A percentile compares a stretch with the other conserved stretches of the same genome.
Conservation (phyloP, 2,329 filamentous ascomycete genomes). For the Fusarium tupiense region DNA sequence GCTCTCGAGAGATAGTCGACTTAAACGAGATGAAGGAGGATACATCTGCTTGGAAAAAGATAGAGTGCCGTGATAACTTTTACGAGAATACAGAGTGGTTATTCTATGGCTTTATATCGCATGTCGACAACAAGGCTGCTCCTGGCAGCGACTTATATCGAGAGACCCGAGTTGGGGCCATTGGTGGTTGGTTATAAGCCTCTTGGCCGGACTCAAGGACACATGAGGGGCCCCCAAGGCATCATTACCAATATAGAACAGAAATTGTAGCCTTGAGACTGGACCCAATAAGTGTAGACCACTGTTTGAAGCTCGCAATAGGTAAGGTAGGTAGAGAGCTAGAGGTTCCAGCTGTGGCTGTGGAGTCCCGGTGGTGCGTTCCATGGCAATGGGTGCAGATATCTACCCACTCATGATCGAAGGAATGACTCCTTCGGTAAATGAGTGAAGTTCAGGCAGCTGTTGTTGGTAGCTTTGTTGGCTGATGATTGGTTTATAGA, state of each 20-base stretch:
- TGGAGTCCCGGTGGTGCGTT: conserved; percentile 18
- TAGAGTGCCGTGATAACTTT: background rate
- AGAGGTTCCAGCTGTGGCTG: conserved; percentile 29
- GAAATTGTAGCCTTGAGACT: background rate
- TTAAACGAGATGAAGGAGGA: conserved; percentile 39
- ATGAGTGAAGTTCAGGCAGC: conserved; percentile 11
- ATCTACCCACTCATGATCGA: conserved; percentile 2
- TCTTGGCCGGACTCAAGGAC: conserved; percentile 23
- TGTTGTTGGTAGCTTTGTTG: background rate
- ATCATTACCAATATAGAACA: conserved; percentile 9
- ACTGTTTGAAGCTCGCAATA: background rate
- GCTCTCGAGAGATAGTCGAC: conserved; percentile 45
- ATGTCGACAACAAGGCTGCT: conserved; percentile 3
- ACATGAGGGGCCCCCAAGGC: conserved; percentile 31
- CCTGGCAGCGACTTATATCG: conserved; percentile 1
- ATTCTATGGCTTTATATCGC: conserved; percentile 34
- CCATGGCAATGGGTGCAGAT: background rate
- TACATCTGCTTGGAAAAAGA: conserved; percentile 37
- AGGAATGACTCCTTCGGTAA: conserved; percentile 18
- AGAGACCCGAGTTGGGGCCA: conserved; percentile 31
- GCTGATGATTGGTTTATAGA: background rate
- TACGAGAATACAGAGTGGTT: background rate
- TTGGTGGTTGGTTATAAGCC: conserved; percentile 34
- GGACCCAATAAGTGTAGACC: background rate
- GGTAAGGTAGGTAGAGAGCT: background rate